Evolutionary conservation across 208 protist species (phyloP).

Genomic region (Herpetomonas tarakana): DNA sequence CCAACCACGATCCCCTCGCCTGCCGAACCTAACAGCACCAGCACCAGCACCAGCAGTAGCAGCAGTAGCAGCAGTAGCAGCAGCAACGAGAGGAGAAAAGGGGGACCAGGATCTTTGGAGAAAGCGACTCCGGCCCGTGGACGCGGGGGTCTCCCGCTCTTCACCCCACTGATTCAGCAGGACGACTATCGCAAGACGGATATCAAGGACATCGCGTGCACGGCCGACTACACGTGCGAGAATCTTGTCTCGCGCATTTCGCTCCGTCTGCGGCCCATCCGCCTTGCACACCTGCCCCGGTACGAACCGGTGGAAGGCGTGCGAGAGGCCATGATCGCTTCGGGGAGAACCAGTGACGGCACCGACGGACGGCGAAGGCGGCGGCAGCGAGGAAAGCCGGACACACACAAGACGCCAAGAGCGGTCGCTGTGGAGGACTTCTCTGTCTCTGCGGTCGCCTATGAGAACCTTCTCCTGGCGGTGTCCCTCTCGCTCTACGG

Average conservation of each 20-base stretch:
- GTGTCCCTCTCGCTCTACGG: conserved; percentile 55
- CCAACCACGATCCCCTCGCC: too few relatives aligned
- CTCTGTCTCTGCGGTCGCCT: conserved; percentile 23
- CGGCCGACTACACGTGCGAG: conserved; percentile 25
- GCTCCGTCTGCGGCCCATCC: conserved; percentile 27
- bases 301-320: conserved; percentile 16
- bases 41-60: too few relatives aligned
- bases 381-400: not conserved
- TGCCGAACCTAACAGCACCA: too few relatives aligned
- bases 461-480: conserved; percentile 54
- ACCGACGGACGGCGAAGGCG: not conserved
- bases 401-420: not conserved
- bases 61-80: conserved; percentile 8
- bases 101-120: too few relatives aligned
- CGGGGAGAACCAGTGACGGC: conserved; percentile 8
- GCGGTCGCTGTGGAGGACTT: conserved; percentile 36
- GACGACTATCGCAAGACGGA: conserved; percentile 45
- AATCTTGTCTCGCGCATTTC: conserved; percentile 6
- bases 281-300: conserved; percentile 17
- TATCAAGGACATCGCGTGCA: conserved; percentile 39
- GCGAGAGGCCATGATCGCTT: conserved; percentile 8
- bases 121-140: not conserved
- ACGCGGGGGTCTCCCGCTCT: conserved; percentile 7
- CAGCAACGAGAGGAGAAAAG: conserved; percentile 9
- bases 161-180: conserved; percentile 44